Evolutionary conservation across 2,329 filamentous ascomycete species (phyloP).

Genomic region (Apiospora rasikravindrae): DNA sequence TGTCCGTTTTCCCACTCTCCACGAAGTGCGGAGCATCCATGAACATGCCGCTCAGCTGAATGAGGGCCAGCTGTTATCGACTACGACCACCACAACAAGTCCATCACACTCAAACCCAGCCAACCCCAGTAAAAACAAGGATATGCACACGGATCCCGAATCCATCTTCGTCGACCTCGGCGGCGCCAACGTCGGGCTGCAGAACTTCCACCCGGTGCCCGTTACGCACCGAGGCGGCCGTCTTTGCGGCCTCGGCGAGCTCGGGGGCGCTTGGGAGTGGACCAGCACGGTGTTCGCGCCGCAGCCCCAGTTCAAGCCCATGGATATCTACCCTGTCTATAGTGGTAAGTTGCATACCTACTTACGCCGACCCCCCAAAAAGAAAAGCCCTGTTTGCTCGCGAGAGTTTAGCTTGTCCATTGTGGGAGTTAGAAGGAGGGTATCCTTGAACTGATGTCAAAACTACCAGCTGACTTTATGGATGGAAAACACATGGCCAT

Average conservation of each 20-base stretch:
- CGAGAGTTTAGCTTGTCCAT: no score
- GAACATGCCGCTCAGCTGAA: not conserved
- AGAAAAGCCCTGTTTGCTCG: no score
- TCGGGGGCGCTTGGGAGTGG: not conserved
- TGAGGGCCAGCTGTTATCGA: no score
- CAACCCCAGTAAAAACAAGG: not conserved
- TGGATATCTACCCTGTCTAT: not conserved
- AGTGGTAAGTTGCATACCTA: not conserved
- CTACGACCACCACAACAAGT: no score
- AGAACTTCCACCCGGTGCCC: not conserved
- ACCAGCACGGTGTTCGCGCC: not conserved
- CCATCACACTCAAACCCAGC: not conserved
- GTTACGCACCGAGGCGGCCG: not conserved
- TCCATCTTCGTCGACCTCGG: not conserved
- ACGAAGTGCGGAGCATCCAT: not conserved
- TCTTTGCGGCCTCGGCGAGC: not conserved
- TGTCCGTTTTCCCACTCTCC: not conserved
- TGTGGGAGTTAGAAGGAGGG: no score
- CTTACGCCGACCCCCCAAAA: no score
- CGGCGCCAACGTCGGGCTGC: not conserved
- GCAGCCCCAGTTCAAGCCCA: not conserved
- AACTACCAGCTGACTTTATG: not conserved
- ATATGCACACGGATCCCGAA: not conserved
- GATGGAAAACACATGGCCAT: not conserved
- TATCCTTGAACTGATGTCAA: not conserved